Conservation (phyloP, 2,329 filamentous ascomycete species). For the Penicillium frequentans region DNA sequence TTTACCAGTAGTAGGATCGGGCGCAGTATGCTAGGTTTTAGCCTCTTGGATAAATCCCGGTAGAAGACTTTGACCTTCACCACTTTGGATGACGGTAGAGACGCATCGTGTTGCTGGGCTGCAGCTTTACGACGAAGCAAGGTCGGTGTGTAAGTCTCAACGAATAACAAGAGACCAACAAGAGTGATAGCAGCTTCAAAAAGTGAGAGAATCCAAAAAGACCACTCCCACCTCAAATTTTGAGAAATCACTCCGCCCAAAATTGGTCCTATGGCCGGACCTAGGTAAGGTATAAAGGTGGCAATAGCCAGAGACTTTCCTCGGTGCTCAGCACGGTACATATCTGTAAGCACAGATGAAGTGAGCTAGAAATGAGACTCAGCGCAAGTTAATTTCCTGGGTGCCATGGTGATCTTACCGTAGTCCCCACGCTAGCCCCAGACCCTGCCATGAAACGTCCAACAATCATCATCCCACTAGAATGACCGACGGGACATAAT, state of each 20-base stretch:
- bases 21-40: conserved; percentile 44
- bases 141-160: conserved; percentile 64
- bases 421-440: background rate
- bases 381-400: too few relatives aligned
- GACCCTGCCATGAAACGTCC: background rate
- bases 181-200: conserved; percentile 58
- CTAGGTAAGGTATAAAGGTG: conserved; percentile 59
- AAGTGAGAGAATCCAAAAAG: conserved; percentile 65
- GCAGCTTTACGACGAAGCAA: conserved; percentile 55
- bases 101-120: background rate
- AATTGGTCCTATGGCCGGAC: conserved; percentile 63
- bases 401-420: background rate
- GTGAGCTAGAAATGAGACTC: background rate
- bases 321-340: conserved; percentile 52
- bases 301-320: conserved; percentile 61
- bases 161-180: conserved; percentile 57
- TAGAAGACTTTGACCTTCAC: conserved; percentile 5
- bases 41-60: conserved; percentile 17
- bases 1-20: background rate
- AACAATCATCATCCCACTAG: background rate
- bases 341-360: background rate
- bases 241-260: conserved; percentile 62
- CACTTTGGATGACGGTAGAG: background rate
- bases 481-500: background rate
- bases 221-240: conserved; percentile 66